Evolutionary conservation across 345 rosid genomes (phyloP).

Genomic region (Geranium brycei): DNA sequence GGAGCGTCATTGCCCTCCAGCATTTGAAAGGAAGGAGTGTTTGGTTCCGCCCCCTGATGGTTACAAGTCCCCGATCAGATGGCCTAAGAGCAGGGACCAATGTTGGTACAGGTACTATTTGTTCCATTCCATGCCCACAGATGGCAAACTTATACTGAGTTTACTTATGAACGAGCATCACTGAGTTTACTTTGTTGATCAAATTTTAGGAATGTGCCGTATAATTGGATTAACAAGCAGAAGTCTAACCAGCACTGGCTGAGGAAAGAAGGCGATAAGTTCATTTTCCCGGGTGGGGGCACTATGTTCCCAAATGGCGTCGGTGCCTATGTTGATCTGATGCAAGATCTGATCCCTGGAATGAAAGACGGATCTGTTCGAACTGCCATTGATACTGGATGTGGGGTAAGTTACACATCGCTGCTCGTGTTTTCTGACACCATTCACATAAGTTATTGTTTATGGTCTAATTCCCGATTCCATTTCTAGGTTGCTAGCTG

Average conservation of each 20-base stretch:
- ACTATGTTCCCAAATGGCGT: constrained; percentile 97
- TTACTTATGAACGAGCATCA: neutral
- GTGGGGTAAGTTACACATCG: constrained; percentile 54
- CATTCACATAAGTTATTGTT: neutral
- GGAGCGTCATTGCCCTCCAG: constrained; percentile 95
- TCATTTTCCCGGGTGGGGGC: constrained; percentile 94
- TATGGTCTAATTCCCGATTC: neutral
- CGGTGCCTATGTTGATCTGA: constrained; percentile 76
- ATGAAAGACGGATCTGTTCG: constrained; percentile 88
- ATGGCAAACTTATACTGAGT: too few species aligned
- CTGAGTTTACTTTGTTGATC: constrained; percentile 9
- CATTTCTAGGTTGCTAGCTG: constrained; percentile 87
- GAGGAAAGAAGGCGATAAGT: constrained; percentile 79
- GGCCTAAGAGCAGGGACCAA: constrained; percentile 87
- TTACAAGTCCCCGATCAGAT: constrained; percentile 73
- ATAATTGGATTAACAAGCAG: constrained; percentile 88
- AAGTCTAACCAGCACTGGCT: constrained; percentile 96
- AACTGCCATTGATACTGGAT: constrained; percentile 92
- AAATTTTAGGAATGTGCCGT: constrained; percentile 80
- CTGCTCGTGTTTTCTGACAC: neutral
- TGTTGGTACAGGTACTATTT: constrained; percentile 90
- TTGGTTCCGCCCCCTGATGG: constrained; percentile 89
- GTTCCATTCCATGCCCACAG: neutral
- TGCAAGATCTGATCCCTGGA: constrained; percentile 89
- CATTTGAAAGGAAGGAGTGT: constrained; percentile 76